These are phyloP conservation scores for Erodium moschatum DNA, from an alignment of 441 rosid genomes.

Conservation along the genomic window DNA sequence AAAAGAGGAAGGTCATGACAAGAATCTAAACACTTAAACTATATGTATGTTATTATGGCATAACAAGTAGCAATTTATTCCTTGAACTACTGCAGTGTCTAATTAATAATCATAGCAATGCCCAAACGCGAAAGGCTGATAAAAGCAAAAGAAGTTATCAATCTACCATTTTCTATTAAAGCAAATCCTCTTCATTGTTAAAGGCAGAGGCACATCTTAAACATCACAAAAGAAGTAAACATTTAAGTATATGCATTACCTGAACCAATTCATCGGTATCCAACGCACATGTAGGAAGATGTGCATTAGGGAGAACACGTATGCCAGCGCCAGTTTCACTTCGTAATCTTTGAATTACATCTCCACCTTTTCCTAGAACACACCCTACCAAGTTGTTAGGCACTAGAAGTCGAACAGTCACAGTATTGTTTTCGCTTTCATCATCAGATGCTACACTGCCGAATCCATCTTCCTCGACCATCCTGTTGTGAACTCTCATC, in stretches of 20 bases:
- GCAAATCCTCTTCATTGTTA: background rate
- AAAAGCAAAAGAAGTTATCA: background rate
- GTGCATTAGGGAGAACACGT: slow-evolving; percentile 46
- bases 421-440: slow-evolving; percentile 29
- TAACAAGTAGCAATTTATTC: background rate
- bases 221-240: slow-evolving; percentile 9
- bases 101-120: background rate
- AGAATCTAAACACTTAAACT: background rate
- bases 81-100: background rate
- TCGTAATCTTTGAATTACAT: slow-evolving; percentile 47
- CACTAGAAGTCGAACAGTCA: slow-evolving; percentile 47
- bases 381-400: slow-evolving; percentile 54
- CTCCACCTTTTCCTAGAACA: slow-evolving; percentile 47
- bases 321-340: slow-evolving; percentile 47
- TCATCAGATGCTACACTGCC: slow-evolving; percentile 38
- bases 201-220: background rate
- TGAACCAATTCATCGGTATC: slow-evolving; percentile 51
- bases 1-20: background rate
- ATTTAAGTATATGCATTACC: slow-evolving; percentile 25
- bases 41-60: background rate
- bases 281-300: slow-evolving; percentile 49
- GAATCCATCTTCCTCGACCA: slow-evolving; percentile 39
- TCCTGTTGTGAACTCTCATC: slow-evolving; percentile 44
- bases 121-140: background rate
- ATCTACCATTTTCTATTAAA: background rate